Evolutionary conservation across 2,329 filamentous ascomycete genomes (phyloP), one percentile per base, ranked within the genome.

Genomic region (Mariannaea sp.): DNA sequence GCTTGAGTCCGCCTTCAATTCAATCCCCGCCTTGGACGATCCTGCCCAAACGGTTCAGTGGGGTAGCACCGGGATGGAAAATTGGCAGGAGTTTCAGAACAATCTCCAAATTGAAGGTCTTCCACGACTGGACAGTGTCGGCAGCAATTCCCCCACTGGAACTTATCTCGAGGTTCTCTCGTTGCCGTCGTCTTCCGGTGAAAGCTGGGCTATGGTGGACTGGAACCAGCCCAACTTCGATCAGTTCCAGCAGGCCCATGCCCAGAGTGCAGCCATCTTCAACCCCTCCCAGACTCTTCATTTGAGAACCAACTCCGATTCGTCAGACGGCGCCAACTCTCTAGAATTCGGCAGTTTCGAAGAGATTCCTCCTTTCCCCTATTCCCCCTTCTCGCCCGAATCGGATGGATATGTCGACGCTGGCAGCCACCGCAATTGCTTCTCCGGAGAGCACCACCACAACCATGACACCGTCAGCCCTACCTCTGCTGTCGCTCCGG

Each of bases 261-360:
- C 68, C 5, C 81, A 83, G 45, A 83, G 78, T 57, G 72, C 78
- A 33, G 86, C 89, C 61, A 92, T 96, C 67, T 95, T 96, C 79
- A 96, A 97, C 73, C 93, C 93, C 2, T 85, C 88, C 57, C 89
- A 96, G 75, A 95, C 92, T 1, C 78, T 97, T 45, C 93, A 97
- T 75, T 82, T 96, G 67, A 85, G 92, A 62, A 92, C 88, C 49
- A 86, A 88, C 65, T 96, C 92, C 4, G 90, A 95, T 66, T 94
- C 91, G 2, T 94, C 89, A 1, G 88, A 92, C 27, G 84, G 86
- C 64, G 72, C 84, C 71, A 78, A 81, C 71, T 77, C 87, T 68
- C 69, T 88, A 78, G 70, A 90, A 75, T 71, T 91, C 80, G 77
- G 85, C 59, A 94, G 90, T 75, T 96, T 88, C 64, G 91, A 95